These are phyloP conservation scores for Sclerotinia minor DNA, from an alignment of 2,329 filamentous ascomycete species.

Conservation along the genomic window DNA sequence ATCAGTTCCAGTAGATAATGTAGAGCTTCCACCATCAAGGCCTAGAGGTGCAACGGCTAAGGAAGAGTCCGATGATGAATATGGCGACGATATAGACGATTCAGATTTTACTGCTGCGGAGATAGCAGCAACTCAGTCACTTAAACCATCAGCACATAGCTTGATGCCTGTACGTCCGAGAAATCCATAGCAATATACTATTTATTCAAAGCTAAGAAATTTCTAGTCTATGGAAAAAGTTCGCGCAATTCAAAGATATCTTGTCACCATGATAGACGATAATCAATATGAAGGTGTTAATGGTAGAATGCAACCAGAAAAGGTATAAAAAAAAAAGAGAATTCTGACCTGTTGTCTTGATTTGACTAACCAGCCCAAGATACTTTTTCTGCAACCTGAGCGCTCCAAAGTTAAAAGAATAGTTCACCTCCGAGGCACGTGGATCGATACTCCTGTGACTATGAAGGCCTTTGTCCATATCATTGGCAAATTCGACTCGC, in stretches of 20 bases:
- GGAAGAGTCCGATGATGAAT: constrained; percentile 67
- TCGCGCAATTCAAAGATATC: constrained; percentile 82
- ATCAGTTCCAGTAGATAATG: constrained; percentile 42
- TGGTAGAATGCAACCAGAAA: constrained; percentile 63
- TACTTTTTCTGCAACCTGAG: constrained; percentile 81
- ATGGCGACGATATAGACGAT: constrained; percentile 63
- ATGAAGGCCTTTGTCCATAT: constrained; percentile 80
- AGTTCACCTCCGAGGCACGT: constrained; percentile 79
- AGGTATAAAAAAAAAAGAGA: constrained; percentile 65
- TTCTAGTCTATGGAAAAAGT: constrained; percentile 65
- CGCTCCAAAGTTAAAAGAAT: constrained; percentile 63
- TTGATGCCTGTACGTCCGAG: constrained; percentile 55
- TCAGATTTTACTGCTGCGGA: constrained; percentile 78
- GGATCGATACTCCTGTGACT: constrained; percentile 78
- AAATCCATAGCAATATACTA: constrained; percentile 37
- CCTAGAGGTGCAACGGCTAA: constrained; percentile 22
- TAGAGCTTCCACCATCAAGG: constrained; percentile 28
- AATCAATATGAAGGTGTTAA: constrained; percentile 65
- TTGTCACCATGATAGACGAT: constrained; percentile 72
- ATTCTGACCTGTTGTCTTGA: not conserved
- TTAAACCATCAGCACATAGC: constrained; percentile 41
- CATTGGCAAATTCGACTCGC: constrained; percentile 71
- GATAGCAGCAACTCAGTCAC: constrained; percentile 69
- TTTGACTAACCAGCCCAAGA: constrained; percentile 49
- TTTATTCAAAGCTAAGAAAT: constrained; percentile 58